Base-by-base conservation (phyloP, 2,329 filamentous ascomycete genomes). In the Zasmidium angulare region DNA sequence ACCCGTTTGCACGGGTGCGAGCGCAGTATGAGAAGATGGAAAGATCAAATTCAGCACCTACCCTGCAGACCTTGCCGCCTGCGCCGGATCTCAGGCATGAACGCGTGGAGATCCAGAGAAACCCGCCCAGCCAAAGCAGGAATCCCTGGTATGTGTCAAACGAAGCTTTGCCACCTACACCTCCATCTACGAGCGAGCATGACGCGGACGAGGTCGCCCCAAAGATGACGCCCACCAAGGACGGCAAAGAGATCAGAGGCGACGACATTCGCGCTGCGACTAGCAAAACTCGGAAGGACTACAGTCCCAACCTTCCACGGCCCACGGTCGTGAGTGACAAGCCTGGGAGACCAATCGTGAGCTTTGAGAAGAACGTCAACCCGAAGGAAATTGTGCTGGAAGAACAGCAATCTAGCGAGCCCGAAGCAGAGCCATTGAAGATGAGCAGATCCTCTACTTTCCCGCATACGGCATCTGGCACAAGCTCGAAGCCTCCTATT, bases 331-430 rank as follows among this genome's bases (percentile, higher is more conserved):
- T 98, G 76, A 97, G 92, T 79, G 89, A 97, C 78, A 89, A 84
- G 72, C 89, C 90, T 69, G 91, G 91, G 69, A 87, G 93, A 73
- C 93, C 93, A 64, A 98, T 98, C 81, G 93, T 98, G 82, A 98
- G 93, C 83, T 98, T 98, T 82, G 85, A 96, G 77, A 85, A 85
- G 71, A 85, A 89, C 73, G 96, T 91, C 87, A 89, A 86, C 81
- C 84, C 86, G 72, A 85, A 84, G 73, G 86, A 89, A 74, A 81
- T 89, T 82, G 88, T 91, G 85, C 77, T 85, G 79, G 89, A 88
- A 76, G 76, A 79, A 58, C 75, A 77, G 26, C 70, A 72, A 24
- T 74, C 74, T 2, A 53, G 67, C 2, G 21, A 55, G 10, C 52
- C 55, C 26, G 51, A 60, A 22, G 22, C 49, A 29, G 21, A 50